Conservation (phyloP, 139 green algal genomes). For the Dunaliella sp. region DNA sequence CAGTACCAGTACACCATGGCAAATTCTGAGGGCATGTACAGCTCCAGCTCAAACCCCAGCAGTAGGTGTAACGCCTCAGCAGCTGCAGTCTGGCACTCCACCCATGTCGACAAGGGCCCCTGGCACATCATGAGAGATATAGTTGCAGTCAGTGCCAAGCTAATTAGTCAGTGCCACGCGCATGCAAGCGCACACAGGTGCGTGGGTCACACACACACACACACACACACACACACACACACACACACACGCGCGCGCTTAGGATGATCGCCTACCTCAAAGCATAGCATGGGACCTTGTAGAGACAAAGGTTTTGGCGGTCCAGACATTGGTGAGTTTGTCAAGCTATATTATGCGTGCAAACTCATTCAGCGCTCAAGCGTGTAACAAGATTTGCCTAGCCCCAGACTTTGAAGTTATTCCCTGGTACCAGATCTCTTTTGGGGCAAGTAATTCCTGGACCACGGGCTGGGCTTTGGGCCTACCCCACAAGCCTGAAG, state of each 20-base stretch:
- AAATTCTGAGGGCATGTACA: slow-evolving; percentile 76
- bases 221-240: not conserved
- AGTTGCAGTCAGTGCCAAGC: not conserved
- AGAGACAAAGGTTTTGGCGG: slow-evolving; percentile 57
- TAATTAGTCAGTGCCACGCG: not conserved
- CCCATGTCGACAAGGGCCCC: slow-evolving; percentile 67
- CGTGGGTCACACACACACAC: not conserved
- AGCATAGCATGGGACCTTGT: slow-evolving; percentile 50
- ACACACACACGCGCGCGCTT: too few species aligned
- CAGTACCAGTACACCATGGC: slow-evolving; percentile 70
- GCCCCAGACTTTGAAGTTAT: not conserved
- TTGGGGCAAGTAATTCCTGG: not conserved
- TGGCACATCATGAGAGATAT: slow-evolving; percentile 3
- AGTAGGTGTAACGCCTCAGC: slow-evolving; percentile 68
- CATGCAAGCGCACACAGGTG: not conserved
- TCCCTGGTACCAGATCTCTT: not conserved
- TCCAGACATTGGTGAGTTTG: slow-evolving; percentile 34
- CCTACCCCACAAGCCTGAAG: too few species aligned
- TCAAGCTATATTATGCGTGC: not conserved
- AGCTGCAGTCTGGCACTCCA: slow-evolving; percentile 55
- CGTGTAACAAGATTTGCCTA: not conserved
- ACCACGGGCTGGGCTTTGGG: not conserved
- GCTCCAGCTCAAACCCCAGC: slow-evolving; percentile 75
- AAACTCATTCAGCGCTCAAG: not conserved
- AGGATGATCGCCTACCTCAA: slow-evolving; percentile 31